These are phyloP conservation scores for Linderniella brevidens DNA, from an alignment of 257 asterid species.

Conservation along the genomic window DNA sequence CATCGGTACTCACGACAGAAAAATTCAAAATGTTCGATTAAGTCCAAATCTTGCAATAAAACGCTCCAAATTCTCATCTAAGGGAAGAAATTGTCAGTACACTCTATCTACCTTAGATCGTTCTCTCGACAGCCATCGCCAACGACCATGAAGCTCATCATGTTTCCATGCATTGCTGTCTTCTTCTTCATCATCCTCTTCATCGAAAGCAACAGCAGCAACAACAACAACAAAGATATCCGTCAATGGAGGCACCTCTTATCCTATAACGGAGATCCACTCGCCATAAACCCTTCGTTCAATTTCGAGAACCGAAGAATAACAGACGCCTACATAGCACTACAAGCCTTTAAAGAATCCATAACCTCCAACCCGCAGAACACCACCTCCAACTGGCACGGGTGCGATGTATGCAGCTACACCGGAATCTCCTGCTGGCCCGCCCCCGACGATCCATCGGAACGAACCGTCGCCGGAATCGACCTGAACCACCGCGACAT, in stretches of 20 bases:
- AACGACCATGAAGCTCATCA: no score
- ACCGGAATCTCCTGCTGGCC: conserved; percentile 49
- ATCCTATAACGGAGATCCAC: conserved; percentile 30
- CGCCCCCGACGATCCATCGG: conserved; percentile 28
- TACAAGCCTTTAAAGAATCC: conserved; percentile 49
- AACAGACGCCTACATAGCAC: conserved; percentile 43
- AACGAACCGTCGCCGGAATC: conserved; percentile 41
- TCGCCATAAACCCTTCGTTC: conserved; percentile 30
- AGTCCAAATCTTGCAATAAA: no score
- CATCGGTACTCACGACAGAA: no score
- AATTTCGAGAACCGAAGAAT: conserved; percentile 26
- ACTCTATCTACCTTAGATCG: no score
- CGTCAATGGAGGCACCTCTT: no score
- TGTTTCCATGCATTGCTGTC: no score
- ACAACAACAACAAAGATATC: no score
- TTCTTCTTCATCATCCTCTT: no score
- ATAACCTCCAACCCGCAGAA: conserved; percentile 45
- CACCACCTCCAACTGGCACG: conserved; percentile 37
- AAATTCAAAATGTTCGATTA: no score
- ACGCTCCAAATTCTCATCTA: background rate
- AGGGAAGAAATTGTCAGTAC: no score
- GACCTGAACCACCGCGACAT: conserved; percentile 43
- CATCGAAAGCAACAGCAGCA: no score
- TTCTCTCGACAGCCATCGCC: no score
- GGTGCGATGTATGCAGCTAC: conserved; percentile 41